These are phyloP conservation scores for Saturnispora ahearnii DNA, from an alignment of 805 yeast genomes.

Conservation along the genomic window DNA sequence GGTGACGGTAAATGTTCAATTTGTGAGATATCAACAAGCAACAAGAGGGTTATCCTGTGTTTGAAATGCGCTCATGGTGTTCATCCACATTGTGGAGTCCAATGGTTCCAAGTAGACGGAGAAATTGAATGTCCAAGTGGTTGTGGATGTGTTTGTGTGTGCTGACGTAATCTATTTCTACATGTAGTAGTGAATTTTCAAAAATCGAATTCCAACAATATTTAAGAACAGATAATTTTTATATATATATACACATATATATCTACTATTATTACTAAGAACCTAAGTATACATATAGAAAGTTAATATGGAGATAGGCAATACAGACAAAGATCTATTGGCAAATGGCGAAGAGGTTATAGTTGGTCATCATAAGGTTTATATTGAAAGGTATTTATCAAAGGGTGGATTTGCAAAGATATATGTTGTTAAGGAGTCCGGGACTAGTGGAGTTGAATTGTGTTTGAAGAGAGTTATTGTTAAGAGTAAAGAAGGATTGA, in stretches of 20 bases:
- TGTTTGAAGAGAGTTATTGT: conserved; percentile 94
- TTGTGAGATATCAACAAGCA: conserved; percentile 14
- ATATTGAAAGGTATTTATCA: conserved; percentile 34
- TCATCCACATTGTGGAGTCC: conserved; percentile 69
- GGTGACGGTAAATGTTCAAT: conserved; percentile 11
- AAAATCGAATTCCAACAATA: neutral
- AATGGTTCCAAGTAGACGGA: conserved; percentile 58
- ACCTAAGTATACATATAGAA: neutral
- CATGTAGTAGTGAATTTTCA: too few relatives aligned
- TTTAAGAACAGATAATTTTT: neutral
- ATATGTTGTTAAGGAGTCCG: conserved; percentile 65
- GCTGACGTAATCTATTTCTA: neutral
- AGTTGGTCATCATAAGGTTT: conserved; percentile 41
- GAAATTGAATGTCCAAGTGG: conserved; percentile 67
- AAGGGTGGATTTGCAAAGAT: conserved; percentile 88
- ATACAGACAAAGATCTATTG: conserved; percentile 11
- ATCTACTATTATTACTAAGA: too few relatives aligned
- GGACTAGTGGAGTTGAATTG: conserved; percentile 45
- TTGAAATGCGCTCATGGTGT: conserved; percentile 67
- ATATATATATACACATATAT: too few relatives aligned
- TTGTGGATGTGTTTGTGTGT: conserved; percentile 66
- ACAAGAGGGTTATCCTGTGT: conserved; percentile 57
- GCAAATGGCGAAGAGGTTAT: conserved; percentile 35
- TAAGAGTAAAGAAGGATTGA: conserved; percentile 79
- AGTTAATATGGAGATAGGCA: neutral